A percentile compares a stretch with the other conserved stretches of the same genome.
These are phyloP conservation scores for Penicillium sp. DNA, from an alignment of 2,329 filamentous ascomycete species.

Conservation along the genomic window DNA sequence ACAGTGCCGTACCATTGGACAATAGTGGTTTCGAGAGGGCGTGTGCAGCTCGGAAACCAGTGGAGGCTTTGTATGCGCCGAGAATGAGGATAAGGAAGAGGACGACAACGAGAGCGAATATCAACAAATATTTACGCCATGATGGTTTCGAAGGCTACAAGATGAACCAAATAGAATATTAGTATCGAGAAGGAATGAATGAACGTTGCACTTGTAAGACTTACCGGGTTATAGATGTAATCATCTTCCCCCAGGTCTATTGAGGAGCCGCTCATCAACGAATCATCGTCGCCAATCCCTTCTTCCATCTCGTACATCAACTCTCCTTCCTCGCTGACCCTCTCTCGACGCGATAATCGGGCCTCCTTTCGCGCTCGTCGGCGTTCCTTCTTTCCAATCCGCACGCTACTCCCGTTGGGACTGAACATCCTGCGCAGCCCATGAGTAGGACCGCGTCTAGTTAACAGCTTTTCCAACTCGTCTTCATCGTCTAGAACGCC, in stretches of 20 bases:
- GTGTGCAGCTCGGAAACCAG: constrained; percentile 31
- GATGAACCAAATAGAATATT: not conserved
- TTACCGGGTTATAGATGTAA: constrained; percentile 31
- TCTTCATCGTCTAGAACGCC: constrained; percentile 75
- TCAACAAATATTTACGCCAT: constrained; percentile 38
- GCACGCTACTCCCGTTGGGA: constrained; percentile 48
- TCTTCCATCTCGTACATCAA: constrained; percentile 92
- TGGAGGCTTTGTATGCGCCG: constrained; percentile 59
- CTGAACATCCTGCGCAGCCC: constrained; percentile 44
- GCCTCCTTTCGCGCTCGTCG: constrained; percentile 49
- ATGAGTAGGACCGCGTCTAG: constrained; percentile 38
- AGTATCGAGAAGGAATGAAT: not conserved
- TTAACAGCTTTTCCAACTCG: constrained; percentile 52
- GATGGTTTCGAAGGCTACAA: constrained; percentile 23
- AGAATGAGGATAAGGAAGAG: constrained; percentile 58
- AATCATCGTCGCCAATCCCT: constrained; percentile 64
- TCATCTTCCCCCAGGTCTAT: constrained; percentile 52
- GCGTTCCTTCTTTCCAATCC: constrained; percentile 54
- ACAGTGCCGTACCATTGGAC: constrained; percentile 83
- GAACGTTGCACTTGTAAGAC: not conserved
- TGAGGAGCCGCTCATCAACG: constrained; percentile 59
- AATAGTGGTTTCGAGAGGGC: constrained; percentile 32
- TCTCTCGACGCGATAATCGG: constrained; percentile 51
- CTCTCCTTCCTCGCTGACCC: constrained; percentile 66
- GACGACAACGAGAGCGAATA: constrained; percentile 48